phyloP scores from a whole-genome alignment of 768 basidiomycete genomes.

The Sutorius australiensis region DNA sequence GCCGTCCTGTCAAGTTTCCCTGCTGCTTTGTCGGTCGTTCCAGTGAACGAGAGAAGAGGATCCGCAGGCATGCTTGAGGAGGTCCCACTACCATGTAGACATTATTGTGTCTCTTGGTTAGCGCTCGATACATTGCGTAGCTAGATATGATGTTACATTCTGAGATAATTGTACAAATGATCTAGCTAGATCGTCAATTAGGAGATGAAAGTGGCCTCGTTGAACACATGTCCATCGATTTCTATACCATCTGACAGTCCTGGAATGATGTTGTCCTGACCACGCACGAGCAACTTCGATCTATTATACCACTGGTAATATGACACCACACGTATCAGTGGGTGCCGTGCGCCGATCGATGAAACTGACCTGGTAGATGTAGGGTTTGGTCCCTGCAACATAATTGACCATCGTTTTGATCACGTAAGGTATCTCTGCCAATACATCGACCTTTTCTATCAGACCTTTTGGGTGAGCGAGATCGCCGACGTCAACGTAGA shows the following conservation, averaged over 20 bases:
- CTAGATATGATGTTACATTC: slow-evolving; percentile 3
- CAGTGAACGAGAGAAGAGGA: background rate
- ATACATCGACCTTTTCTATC: slow-evolving; percentile 90
- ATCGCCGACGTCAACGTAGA: slow-evolving; percentile 56
- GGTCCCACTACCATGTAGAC: background rate
- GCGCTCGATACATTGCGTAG: slow-evolving; percentile 1
- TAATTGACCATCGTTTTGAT: slow-evolving; percentile 92
- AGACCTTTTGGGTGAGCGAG: slow-evolving; percentile 63
- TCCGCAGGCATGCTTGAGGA: slow-evolving; percentile 2
- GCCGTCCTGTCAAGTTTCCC: slow-evolving; percentile 22
- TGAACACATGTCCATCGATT: slow-evolving; percentile 74
- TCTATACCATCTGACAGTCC: slow-evolving; percentile 38
- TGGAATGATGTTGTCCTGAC: slow-evolving; percentile 39
- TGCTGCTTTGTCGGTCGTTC: slow-evolving; percentile 23
- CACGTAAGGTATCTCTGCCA: slow-evolving; percentile 91
- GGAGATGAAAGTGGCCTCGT: slow-evolving; percentile 90
- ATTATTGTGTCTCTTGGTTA: background rate
- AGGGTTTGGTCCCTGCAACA: slow-evolving; percentile 90
- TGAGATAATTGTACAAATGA: background rate
- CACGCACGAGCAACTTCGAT: slow-evolving; percentile 45
- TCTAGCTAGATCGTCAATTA: slow-evolving; percentile 7
- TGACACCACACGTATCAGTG: background rate
- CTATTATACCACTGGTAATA: slow-evolving; percentile 53
- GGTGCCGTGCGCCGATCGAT: background rate
- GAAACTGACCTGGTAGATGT: slow-evolving; percentile 80